Conservation (phyloP, 163 green algal species). For the Smithsoniella earleae region DNA sequence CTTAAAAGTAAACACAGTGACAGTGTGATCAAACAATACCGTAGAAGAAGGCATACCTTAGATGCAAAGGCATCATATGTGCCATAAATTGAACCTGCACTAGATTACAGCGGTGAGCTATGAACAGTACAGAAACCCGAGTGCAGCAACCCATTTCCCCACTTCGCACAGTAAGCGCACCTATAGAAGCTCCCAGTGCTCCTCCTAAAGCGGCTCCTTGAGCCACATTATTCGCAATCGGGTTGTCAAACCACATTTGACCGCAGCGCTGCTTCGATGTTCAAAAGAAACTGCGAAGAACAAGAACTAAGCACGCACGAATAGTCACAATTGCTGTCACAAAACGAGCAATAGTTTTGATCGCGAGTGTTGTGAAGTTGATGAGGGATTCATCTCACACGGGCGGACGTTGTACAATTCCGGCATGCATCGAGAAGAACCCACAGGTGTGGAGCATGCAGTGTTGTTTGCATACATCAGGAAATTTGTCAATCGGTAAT, state of each 20-base stretch:
- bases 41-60: background rate
- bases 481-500: too few species aligned
- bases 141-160: background rate
- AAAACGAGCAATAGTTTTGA: too few species aligned
- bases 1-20: background rate
- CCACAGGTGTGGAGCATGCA: too few species aligned
- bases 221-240: background rate
- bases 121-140: background rate
- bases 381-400: too few species aligned
- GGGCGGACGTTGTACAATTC: too few species aligned
- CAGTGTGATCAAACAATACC: background rate
- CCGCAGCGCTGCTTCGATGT: too few species aligned
- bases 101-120: background rate
- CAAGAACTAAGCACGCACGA: too few species aligned
- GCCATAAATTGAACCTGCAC: conserved; percentile 16
- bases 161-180: background rate
- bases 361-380: too few species aligned
- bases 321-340: too few species aligned
- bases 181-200: conserved; percentile 7
- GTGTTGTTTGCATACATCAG: too few species aligned
- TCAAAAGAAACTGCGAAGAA: too few species aligned
- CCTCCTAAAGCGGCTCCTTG: conserved; percentile 7
- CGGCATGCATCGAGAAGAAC: too few species aligned
- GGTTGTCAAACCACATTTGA: conserved; percentile 11
- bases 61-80: conserved; percentile 16